Evolutionary conservation across 73 alveolate genomes (phyloP), one percentile per base, ranked within the genome.

Genomic region (Stentor coeruleus): DNA sequence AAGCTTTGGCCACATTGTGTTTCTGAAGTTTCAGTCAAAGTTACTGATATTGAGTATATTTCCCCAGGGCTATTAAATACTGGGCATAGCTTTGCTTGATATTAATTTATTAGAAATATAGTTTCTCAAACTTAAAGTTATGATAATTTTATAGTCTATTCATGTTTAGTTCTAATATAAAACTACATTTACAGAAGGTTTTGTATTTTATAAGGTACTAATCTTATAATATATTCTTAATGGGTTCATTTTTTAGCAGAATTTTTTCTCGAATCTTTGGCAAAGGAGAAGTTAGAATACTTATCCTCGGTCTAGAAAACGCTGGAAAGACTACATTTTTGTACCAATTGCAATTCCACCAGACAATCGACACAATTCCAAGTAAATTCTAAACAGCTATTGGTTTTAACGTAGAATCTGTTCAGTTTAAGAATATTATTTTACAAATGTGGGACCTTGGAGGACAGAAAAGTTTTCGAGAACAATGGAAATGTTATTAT

Each of bases 371-470:
- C 80, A 39, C 30, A 15, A 75, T 11, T 75, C 39, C 38, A 66
- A 75, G 35, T 55, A 55, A 55, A 55, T n/a, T 55, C 20, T n/a
- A 55, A 55, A 55, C 20, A n/a, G 72, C 98, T 39, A 95, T 95
- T 59, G 99, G 99, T 37, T 94, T 95, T 90, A 95, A 93, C 58
- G 96, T 95, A 3, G 99, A 93, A 84, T 90, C 89, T 26, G 88
- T 93, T 4, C 88, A 91, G 58, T 92, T 92, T 87, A 89, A 92
- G 87, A 82, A 85, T 20, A 35, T 90, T 76, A 81, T 76, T 40
- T 84, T 95, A 57, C 84, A 89, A 37, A 89, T 95, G 15, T 93
- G 98, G 98, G 99, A 95, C 84, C 86, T 95, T 26, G 98, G 98
- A 76, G 98, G 99, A 40, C 96, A 96, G 84, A 95, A 86, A 81